phyloP scores from a whole-genome alignment of 306 rosid genomes.

The Luffa aegyptiaca region DNA sequence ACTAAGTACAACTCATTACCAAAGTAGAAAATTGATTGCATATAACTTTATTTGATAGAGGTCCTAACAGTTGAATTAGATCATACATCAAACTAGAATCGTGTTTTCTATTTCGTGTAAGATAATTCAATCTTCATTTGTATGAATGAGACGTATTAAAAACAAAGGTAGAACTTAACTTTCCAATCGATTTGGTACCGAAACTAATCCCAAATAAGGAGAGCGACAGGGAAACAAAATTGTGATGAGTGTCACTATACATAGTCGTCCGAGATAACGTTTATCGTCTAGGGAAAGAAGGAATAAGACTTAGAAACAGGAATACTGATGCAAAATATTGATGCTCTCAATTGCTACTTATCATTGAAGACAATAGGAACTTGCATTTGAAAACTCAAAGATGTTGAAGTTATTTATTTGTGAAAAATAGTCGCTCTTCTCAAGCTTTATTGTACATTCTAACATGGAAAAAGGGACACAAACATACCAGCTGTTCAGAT shows the following conservation, averaged over 20 bases:
- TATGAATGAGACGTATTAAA: neutral
- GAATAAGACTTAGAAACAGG: neutral
- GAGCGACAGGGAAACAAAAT: neutral
- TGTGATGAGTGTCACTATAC: neutral
- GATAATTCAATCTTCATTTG: neutral
- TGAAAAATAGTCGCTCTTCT: slow-evolving; percentile 4
- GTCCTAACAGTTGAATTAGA: neutral
- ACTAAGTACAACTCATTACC: neutral
- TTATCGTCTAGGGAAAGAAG: neutral
- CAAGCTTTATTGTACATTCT: neutral
- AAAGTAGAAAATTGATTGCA: neutral
- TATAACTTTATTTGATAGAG: neutral
- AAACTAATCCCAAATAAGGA: neutral
- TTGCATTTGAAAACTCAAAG: slow-evolving; percentile 4
- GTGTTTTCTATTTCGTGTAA: neutral
- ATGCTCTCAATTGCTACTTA: neutral
- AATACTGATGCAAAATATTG: neutral
- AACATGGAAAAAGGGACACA: neutral
- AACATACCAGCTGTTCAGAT: slow-evolving; percentile 27
- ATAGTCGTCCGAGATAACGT: neutral
- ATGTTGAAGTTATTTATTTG: neutral
- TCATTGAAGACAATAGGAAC: neutral
- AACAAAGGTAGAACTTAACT: neutral
- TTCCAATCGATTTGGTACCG: neutral
- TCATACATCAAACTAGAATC: neutral